Evolutionary conservation across 352 stramenopile species (phyloP), one percentile per base, ranked within the genome.

Genomic region (Thalassiosira hispida): DNA sequence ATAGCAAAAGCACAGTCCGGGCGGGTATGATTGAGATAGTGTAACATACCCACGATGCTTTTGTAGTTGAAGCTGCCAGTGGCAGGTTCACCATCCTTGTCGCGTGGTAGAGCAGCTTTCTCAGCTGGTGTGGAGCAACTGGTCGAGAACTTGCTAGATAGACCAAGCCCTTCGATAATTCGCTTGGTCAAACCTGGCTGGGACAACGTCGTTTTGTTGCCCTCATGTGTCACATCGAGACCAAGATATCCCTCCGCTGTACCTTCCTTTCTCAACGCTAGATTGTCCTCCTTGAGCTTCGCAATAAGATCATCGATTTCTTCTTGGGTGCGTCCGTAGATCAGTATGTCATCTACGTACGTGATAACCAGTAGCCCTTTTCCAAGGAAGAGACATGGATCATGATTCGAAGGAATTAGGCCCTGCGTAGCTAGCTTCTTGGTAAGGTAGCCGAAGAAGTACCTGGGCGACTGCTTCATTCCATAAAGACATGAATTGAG

Each of bases 351-450:
- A 40, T 59, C 51, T 12, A 59, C 51, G 27, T 59, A 59, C 1
- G 23, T 18, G 5, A 59, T 40, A 1, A 59, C 22, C 1, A 59
- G 16, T 2, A 59, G 6, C 3, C 7, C 51, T 5, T 59, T 35
- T 8, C 51, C 23, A 1, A 59, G 16, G 25, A 88, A 84, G 6
- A 88, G 38, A 38, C 79, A 88, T 3, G 52, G 57, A 51, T 88
- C 79, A 29, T 63, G 9, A 11, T 69, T 44, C 3, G 44, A 83
- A n/a, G n/a, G n/a, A n/a, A 52, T 42, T 0, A 71, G 12, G 0
- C 53, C 31, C 12, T 14, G 12, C 4, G 16, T 22, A 22, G 60
- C n/a, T n/a, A n/a, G n/a, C n/a, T n/a, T n/a, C n/a, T n/a, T n/a
- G n/a, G n/a, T n/a, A 14, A 82, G 29, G 38, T 67, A 49, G 12